These are phyloP conservation scores for Dendrobium chrysotoxum DNA, from an alignment of 106 monocot species.

Conservation along the genomic window DNA sequence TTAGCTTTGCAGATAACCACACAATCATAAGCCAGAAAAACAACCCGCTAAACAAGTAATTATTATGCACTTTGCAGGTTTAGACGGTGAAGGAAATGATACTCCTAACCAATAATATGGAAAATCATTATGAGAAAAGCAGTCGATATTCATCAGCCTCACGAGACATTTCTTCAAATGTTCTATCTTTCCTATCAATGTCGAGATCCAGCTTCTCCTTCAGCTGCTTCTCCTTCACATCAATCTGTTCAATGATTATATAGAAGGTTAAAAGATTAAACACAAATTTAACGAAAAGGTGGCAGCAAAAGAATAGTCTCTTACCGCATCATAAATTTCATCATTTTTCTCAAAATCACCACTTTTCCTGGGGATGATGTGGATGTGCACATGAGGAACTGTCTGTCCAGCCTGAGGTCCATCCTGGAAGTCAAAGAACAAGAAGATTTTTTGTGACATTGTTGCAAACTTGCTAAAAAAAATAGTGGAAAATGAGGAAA, in stretches of 20 bases:
- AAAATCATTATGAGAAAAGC: conserved; percentile 38
- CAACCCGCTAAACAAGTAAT: neutral
- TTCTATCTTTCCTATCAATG: conserved; percentile 71
- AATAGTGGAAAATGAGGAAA: neutral
- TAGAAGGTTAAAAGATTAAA: neutral
- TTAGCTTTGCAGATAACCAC: neutral
- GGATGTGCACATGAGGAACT: conserved; percentile 93
- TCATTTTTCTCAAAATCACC: conserved; percentile 95
- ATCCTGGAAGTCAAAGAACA: conserved; percentile 44
- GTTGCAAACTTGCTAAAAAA: neutral
- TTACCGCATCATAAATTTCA: conserved; percentile 86
- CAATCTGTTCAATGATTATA: conserved; percentile 37
- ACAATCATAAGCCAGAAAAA: neutral
- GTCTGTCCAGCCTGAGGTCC: conserved; percentile 93
- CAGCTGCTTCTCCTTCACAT: conserved; percentile 63
- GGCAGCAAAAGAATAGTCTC: conserved; percentile 5
- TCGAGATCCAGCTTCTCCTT: conserved; percentile 85
- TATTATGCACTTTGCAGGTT: neutral
- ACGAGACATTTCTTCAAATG: conserved; percentile 56
- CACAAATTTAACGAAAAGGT: neutral
- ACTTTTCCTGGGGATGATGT: conserved; percentile 74
- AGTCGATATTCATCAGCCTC: conserved; percentile 72
- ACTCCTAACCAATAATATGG: neutral
- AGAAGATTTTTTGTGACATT: neutral
- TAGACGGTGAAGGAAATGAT: neutral